These are phyloP conservation scores for Cynanchum wilfordii DNA, from an alignment of 257 asterid species.

Conservation along the genomic window DNA sequence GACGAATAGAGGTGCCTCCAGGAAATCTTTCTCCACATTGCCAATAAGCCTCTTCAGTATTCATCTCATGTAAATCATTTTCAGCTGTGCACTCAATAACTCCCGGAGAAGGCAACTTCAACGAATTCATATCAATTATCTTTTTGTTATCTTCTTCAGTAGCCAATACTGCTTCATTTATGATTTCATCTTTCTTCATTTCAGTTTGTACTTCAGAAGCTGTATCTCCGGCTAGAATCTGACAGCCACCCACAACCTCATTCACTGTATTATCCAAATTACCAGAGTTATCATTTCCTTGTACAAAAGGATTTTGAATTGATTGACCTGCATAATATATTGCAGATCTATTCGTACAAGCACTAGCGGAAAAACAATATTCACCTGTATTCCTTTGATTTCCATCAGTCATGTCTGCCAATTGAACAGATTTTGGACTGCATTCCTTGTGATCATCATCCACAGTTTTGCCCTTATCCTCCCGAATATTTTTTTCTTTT, in stretches of 20 bases:
- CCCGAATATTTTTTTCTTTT: constrained; percentile 17
- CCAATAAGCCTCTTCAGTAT: constrained; percentile 16
- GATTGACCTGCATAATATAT: constrained; percentile 29
- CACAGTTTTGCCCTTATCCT: constrained; percentile 12
- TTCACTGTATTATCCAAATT: constrained; percentile 7
- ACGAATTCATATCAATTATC: constrained; percentile 1
- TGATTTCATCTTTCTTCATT: constrained; percentile 16
- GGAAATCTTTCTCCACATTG: constrained; percentile 18
- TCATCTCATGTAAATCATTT: constrained; percentile 25
- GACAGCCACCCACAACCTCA: constrained; percentile 12
- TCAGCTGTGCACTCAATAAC: constrained; percentile 41
- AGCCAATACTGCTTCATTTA: constrained; percentile 30
- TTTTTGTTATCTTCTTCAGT: constrained; percentile 21
- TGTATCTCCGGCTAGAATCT: constrained; percentile 9
- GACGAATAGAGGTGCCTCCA: constrained; percentile 21
- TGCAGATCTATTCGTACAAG: not conserved
- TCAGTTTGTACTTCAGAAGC: constrained; percentile 19
- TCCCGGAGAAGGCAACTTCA: constrained; percentile 7
- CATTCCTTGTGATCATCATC: constrained; percentile 22
- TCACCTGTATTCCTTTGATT: constrained; percentile 36
- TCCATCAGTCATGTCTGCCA: constrained; percentile 12
- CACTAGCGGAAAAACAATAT: not conserved
- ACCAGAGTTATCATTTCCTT: constrained; percentile 10
- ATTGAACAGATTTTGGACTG: constrained; percentile 13
- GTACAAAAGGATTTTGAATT: constrained; percentile 12